Evolutionary conservation across 75 land plant genomes (phyloP).

Genomic region (Ceratopteris richardii): DNA sequence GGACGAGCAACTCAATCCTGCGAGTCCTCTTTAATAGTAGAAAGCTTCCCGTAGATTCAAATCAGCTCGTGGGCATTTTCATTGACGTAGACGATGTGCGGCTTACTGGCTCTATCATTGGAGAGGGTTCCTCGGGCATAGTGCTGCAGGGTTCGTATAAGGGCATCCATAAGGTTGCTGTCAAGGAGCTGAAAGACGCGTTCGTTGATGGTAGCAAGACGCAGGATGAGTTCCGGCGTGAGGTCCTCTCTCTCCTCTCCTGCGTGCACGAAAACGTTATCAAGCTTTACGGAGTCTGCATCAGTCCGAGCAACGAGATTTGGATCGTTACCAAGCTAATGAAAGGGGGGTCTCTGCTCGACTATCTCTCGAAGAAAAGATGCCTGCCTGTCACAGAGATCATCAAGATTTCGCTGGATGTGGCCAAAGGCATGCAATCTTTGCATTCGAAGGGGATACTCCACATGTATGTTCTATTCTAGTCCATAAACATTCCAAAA

Average conservation of each 20-base stretch:
- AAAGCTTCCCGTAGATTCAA: too few relatives aligned
- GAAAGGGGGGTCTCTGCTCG: slow-evolving; percentile 57
- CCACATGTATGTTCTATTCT: slow-evolving; percentile 5
- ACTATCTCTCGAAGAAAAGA: slow-evolving; percentile 34
- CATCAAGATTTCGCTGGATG: slow-evolving; percentile 47
- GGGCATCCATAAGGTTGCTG: slow-evolving; percentile 34
- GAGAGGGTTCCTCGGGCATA: background rate
- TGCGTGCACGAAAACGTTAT: slow-evolving; percentile 66
- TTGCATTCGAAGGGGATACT: slow-evolving; percentile 51
- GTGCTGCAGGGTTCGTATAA: slow-evolving; percentile 47
- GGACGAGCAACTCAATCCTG: too few relatives aligned
- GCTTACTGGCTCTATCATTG: background rate
- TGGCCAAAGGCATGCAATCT: slow-evolving; percentile 62
- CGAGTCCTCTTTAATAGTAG: too few relatives aligned
- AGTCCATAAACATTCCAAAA: too few relatives aligned
- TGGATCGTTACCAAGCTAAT: slow-evolving; percentile 57
- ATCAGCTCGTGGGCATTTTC: too few relatives aligned
- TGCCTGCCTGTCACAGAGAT: slow-evolving; percentile 43
- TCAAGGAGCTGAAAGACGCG: slow-evolving; percentile 51
- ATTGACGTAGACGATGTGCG: too few relatives aligned
- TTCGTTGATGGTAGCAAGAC: slow-evolving; percentile 39
- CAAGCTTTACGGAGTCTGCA: slow-evolving; percentile 48
- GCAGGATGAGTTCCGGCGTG: slow-evolving; percentile 41
- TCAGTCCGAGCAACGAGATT: slow-evolving; percentile 31
- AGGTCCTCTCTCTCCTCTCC: slow-evolving; percentile 56